phyloP scores from a whole-genome alignment of 805 yeast genomes.

The Hanseniaspora thailandica region DNA sequence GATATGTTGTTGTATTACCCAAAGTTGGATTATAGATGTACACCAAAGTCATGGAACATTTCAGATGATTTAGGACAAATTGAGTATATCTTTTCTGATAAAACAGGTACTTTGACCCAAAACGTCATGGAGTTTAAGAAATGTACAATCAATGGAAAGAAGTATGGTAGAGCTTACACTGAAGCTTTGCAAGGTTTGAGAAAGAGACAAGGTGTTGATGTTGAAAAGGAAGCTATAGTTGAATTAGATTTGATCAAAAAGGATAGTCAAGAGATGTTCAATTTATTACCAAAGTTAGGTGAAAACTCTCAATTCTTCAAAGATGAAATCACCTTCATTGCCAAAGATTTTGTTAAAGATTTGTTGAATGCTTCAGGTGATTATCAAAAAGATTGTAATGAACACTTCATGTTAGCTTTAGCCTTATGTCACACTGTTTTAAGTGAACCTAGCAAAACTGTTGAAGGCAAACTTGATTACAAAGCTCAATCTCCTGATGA shows the following conservation, averaged over 20 bases:
- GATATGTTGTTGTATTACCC: conserved; percentile 63
- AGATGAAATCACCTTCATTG: conserved; percentile 58
- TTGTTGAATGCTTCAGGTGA: conserved; percentile 36
- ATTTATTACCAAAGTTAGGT: conserved; percentile 29
- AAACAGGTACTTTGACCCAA: conserved; percentile 75
- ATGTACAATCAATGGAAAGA: conserved; percentile 59
- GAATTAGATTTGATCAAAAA: conserved; percentile 44
- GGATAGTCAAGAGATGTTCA: conserved; percentile 52
- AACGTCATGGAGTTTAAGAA: conserved; percentile 79
- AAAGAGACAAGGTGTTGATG: conserved; percentile 67
- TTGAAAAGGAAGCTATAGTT: conserved; percentile 43
- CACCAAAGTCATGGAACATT: conserved; percentile 75
- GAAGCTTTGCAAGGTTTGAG: conserved; percentile 72
- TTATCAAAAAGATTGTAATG: conserved; percentile 45
- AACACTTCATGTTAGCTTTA: conserved; percentile 64
- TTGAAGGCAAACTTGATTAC: conserved; percentile 43
- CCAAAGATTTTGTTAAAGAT: conserved; percentile 55
- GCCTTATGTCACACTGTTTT: conserved; percentile 73
- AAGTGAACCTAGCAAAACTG: conserved; percentile 51
- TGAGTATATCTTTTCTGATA: conserved; percentile 74
- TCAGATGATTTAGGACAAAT: conserved; percentile 80
- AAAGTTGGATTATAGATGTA: conserved; percentile 63
- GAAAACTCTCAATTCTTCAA: conserved; percentile 36
- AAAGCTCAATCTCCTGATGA: conserved; percentile 83
- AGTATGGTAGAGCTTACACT: conserved; percentile 71